A percentile compares a stretch with the other conserved stretches of the same genome.
These are phyloP conservation scores for Ramaria sp. DNA, from an alignment of 768 basidiomycete species.

Conservation along the genomic window DNA sequence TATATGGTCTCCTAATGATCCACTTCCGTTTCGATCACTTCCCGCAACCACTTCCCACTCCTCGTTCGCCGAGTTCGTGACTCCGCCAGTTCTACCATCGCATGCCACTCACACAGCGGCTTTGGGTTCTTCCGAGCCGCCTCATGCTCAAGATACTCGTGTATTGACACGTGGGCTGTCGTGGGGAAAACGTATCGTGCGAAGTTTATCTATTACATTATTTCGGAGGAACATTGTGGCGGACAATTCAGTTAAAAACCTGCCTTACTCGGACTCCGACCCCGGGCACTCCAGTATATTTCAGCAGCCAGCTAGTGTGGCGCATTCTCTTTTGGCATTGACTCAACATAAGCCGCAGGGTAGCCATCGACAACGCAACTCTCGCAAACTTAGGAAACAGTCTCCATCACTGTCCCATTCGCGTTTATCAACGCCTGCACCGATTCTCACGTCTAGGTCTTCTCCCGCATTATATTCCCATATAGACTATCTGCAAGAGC, in stretches of 20 bases:
- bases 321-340: background rate
- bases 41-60: too few relatives aligned
- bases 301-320: background rate
- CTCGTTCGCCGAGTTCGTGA: too few relatives aligned
- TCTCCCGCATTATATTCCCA: background rate
- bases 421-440: background rate
- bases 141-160: background rate
- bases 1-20: background rate
- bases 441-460: background rate
- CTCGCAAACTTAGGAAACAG: background rate
- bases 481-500: too few relatives aligned
- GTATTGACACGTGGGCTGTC: background rate
- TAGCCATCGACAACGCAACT: background rate
- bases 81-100: background rate
- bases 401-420: background rate
- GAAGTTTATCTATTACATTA: background rate
- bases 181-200: background rate
- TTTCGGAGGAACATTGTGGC: background rate
- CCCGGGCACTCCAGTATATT: background rate
- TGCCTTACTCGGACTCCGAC: background rate
- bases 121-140: background rate
- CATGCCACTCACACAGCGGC: background rate
- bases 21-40: background rate
- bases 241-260: background rate
- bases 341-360: background rate